Percentiles rank a stretch among this genome's conserved stretches.
Evolutionary conservation across 2,329 filamentous ascomycete species (phyloP).

Genomic region (Phaeosphaeria sp.): DNA sequence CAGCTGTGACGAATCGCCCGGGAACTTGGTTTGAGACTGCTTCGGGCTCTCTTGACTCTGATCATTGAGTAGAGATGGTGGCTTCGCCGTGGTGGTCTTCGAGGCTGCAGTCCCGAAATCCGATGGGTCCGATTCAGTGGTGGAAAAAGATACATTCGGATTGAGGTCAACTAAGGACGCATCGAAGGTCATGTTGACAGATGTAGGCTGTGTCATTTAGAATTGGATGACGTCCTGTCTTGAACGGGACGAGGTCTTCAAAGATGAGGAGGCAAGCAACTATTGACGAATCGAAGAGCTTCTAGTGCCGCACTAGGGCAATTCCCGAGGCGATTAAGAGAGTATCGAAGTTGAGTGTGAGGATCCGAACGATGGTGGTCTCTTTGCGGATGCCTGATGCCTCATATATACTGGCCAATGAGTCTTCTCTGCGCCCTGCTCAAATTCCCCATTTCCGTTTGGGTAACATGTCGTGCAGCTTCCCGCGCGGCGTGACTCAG

Average conservation of each 20-base stretch:
- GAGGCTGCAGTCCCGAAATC: slow-evolving; percentile 11
- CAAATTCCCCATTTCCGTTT: slow-evolving; percentile 21
- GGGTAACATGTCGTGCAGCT: slow-evolving; percentile 37
- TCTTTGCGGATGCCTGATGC: slow-evolving; percentile 15
- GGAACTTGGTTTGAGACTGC: slow-evolving; percentile 15
- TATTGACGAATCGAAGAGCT: background rate
- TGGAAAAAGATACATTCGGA: slow-evolving; percentile 42
- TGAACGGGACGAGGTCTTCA: too few species aligned
- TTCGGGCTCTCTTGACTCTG: slow-evolving; percentile 21
- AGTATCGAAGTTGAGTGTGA: slow-evolving; percentile 5
- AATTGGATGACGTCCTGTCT: too few species aligned
- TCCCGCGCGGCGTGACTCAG: slow-evolving; percentile 38
- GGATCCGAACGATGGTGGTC: slow-evolving; percentile 13
- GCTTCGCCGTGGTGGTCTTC: slow-evolving; percentile 7
- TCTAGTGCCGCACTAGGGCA: background rate
- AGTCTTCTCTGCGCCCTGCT: slow-evolving; percentile 18
- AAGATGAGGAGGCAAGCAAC: background rate
- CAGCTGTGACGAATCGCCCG: slow-evolving; percentile 1
- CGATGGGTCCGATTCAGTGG: slow-evolving; percentile 42
- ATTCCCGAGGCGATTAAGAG: background rate
- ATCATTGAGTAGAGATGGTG: slow-evolving; percentile 9
- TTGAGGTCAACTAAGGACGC: slow-evolving; percentile 47
- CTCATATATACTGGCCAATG: slow-evolving; percentile 28
- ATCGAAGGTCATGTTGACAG: slow-evolving; percentile 48
- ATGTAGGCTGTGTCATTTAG: slow-evolving; percentile 46